A percentile compares a stretch with the other conserved stretches of the same genome.
These are phyloP conservation scores for Biscogniauxia marginata DNA, from an alignment of 2,329 filamentous ascomycete genomes.

Conservation along the genomic window DNA sequence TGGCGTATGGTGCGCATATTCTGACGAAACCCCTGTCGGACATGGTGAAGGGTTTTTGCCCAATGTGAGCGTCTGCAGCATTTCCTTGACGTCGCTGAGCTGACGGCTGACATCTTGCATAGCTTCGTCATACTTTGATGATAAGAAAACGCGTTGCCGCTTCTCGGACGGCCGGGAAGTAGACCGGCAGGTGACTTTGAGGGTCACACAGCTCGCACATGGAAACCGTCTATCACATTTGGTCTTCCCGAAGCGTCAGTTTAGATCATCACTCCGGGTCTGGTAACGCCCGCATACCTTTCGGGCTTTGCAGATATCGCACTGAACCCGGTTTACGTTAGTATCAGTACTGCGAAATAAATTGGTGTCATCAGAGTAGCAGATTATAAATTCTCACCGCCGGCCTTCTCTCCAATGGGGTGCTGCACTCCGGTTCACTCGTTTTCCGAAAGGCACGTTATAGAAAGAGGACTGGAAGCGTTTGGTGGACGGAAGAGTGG, in stretches of 20 bases:
- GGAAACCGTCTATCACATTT: slow-evolving; percentile 30
- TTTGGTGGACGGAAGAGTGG: neutral
- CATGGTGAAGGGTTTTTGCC: slow-evolving; percentile 8
- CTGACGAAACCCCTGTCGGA: slow-evolving; percentile 3
- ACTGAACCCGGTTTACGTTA: slow-evolving; percentile 13
- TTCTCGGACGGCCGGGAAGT: slow-evolving; percentile 25
- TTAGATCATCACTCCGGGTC: neutral
- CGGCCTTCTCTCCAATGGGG: slow-evolving; percentile 23
- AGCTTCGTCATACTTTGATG: slow-evolving; percentile 31
- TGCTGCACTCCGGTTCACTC: slow-evolving; percentile 18
- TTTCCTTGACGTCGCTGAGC: slow-evolving; percentile 27
- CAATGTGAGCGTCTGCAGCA: slow-evolving; percentile 22
- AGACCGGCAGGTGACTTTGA: slow-evolving; percentile 27
- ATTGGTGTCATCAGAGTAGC: neutral
- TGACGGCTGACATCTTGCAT: slow-evolving; percentile 30
- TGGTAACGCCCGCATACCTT: slow-evolving; percentile 21
- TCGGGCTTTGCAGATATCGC: slow-evolving; percentile 28
- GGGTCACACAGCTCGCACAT: slow-evolving; percentile 31
- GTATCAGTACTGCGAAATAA: neutral
- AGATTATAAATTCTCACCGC: slow-evolving; percentile 23
- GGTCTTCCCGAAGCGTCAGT: slow-evolving; percentile 18
- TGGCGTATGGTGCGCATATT: slow-evolving; percentile 12
- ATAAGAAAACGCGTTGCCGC: slow-evolving; percentile 32
- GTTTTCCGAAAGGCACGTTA: slow-evolving; percentile 11
- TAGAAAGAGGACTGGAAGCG: neutral